A percentile compares a stretch with the other conserved stretches of the same genome.
Conservation (phyloP, 495 filamentous ascomycete genomes). For the Venustampulla echinocandica region DNA sequence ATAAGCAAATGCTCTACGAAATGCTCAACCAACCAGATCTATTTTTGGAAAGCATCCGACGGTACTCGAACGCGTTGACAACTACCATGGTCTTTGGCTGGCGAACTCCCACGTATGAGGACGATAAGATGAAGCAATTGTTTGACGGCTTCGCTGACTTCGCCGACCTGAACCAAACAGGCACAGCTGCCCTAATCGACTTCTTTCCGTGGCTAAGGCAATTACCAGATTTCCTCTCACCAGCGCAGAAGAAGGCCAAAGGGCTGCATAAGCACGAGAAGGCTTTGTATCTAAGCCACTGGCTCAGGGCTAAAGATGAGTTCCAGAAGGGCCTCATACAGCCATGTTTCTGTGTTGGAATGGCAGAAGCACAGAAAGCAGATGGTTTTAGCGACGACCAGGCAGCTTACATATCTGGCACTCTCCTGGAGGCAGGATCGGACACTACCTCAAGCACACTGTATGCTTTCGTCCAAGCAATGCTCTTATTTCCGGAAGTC, state of each 20-base stretch:
- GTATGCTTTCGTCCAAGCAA: constrained; percentile 52
- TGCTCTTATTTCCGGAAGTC: constrained; percentile 42
- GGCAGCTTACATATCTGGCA: constrained; percentile 38
- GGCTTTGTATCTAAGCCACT: constrained; percentile 31
- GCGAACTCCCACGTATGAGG: background rate
- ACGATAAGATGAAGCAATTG: constrained; percentile 32
- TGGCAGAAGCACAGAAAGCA: constrained; percentile 13
- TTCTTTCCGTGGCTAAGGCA: constrained; percentile 33
- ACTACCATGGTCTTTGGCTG: too few relatives aligned
- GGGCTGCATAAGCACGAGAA: constrained; percentile 25
- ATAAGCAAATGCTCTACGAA: constrained; percentile 29
- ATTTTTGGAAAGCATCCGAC: constrained; percentile 28
- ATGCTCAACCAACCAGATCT: constrained; percentile 19
- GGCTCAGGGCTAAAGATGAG: constrained; percentile 29
- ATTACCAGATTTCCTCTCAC: constrained; percentile 35
- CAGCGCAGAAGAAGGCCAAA: constrained; percentile 22
- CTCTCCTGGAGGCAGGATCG: constrained; percentile 50
- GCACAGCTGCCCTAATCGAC: constrained; percentile 33
- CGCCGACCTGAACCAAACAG: constrained; percentile 32
- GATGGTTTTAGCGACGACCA: constrained; percentile 33
- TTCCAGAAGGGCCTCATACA: constrained; percentile 26
- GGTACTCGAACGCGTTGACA: too few relatives aligned
- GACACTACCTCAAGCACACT: constrained; percentile 46
- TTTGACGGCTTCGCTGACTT: constrained; percentile 46
- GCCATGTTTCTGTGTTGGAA: constrained; percentile 12